Conservation (phyloP, 2,329 filamentous ascomycete species). For the Aspergillus sp. region DNA sequence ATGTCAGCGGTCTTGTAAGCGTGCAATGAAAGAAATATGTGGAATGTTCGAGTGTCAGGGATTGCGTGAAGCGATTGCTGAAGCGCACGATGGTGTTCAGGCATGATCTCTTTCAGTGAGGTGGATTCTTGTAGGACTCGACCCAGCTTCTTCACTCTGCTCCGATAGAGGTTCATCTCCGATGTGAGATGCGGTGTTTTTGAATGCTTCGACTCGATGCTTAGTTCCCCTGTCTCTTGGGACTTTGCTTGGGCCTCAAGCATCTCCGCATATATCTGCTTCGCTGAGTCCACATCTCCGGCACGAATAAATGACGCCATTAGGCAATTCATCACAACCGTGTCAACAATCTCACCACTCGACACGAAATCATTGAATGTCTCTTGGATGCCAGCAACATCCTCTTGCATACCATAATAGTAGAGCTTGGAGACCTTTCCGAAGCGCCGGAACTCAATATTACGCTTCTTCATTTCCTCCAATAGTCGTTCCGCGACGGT, state of each 20-base stretch:
- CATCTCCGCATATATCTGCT: constrained; percentile 83
- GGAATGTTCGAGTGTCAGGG: constrained; percentile 78
- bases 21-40: constrained; percentile 75
- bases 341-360: constrained; percentile 84
- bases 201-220: constrained; percentile 24
- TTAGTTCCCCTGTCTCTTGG: constrained; percentile 33
- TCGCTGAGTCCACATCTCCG: constrained; percentile 74
- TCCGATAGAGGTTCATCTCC: constrained; percentile 43
- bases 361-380: constrained; percentile 84
- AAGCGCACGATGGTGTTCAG: constrained; percentile 59
- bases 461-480: constrained; percentile 73
- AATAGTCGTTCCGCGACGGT: constrained; percentile 81
- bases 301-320: constrained; percentile 75
- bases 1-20: constrained; percentile 70
- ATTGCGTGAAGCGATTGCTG: constrained; percentile 68
- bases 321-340: constrained; percentile 81
- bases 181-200: constrained; percentile 26
- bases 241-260: constrained; percentile 58
- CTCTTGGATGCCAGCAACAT: constrained; percentile 72
- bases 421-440: constrained; percentile 82
- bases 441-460: constrained; percentile 71
- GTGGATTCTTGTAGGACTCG: constrained; percentile 51
- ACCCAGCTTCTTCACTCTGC: constrained; percentile 48
- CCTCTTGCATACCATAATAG: constrained; percentile 74
- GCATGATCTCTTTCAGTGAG: constrained; percentile 50